A percentile compares a stretch with the other conserved stretches of the same genome.
Conservation (phyloP, 805 yeast species). For the Candida pini region DNA sequence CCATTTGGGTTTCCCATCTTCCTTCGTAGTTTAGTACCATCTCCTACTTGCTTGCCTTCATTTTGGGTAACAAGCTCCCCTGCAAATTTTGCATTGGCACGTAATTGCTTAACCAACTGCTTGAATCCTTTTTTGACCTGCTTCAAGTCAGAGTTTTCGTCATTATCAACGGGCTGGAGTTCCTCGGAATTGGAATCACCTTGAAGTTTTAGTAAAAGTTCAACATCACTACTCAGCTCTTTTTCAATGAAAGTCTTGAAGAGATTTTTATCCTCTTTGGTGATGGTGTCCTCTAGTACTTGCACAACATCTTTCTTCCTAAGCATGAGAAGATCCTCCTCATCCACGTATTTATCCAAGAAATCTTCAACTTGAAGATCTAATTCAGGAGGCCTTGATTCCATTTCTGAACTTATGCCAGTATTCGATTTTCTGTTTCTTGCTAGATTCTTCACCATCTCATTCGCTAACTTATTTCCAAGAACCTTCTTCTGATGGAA, state of each 20-base stretch:
- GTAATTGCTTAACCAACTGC: constrained; percentile 24
- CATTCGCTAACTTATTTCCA: constrained; percentile 12
- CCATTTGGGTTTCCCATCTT: no score
- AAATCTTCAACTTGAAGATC: constrained; percentile 36
- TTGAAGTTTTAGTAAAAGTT: constrained; percentile 40
- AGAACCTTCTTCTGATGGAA: constrained; percentile 44
- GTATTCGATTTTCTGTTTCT: constrained; percentile 29
- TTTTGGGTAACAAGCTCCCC: no score
- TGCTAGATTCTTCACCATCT: constrained; percentile 6
- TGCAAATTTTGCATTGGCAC: constrained; percentile 9
- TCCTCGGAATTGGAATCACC: constrained; percentile 31
- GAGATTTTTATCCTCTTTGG: constrained; percentile 75
- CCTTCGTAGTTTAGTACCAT: no score
- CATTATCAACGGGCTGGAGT: constrained; percentile 4
- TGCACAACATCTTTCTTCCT: constrained; percentile 70
- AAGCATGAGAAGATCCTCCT: constrained; percentile 61
- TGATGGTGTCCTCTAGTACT: constrained; percentile 68
- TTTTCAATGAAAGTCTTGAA: constrained; percentile 55
- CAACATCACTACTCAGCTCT: constrained; percentile 50
- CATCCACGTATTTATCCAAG: constrained; percentile 56
- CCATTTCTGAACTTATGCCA: constrained; percentile 27
- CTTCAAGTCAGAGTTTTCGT: neutral
- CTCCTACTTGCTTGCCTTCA: neutral
- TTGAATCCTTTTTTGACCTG: constrained; percentile 25
- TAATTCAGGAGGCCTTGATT: constrained; percentile 20